Evolutionary conservation across 1,139 yeast genomes (phyloP).

Genomic region (Magnusiomyces ingens): DNA sequence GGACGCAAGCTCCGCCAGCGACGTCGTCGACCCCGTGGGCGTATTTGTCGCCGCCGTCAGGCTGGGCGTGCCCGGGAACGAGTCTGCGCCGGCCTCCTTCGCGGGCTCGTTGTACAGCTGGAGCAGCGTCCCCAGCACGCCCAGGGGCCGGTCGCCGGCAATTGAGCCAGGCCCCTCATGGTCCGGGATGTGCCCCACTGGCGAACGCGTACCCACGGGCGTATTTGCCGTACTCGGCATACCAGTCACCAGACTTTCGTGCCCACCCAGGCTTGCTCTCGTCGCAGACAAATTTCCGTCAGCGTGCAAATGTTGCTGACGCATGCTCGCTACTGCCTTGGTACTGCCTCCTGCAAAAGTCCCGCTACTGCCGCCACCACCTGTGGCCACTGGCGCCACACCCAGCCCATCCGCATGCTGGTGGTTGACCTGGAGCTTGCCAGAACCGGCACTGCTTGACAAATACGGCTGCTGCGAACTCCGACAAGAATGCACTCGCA

Average conservation of each 20-base stretch:
- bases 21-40: not conserved
- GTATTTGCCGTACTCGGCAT: conserved; percentile 7
- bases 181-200: not conserved
- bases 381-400: too few relatives aligned
- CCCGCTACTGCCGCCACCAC: not conserved
- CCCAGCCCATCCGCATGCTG: too few relatives aligned
- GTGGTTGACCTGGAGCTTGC: too few relatives aligned
- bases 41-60: conserved; percentile 4
- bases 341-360: not conserved
- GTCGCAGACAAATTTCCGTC: too few relatives aligned
- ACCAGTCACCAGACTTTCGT: not conserved
- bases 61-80: conserved; percentile 10
- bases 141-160: conserved; percentile 59
- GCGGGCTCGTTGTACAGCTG: conserved; percentile 46
- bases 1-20: conserved; percentile 5
- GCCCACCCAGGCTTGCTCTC: conserved; percentile 11
- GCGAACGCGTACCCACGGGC: not conserved
- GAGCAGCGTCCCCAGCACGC: conserved; percentile 71
- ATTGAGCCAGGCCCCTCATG: not conserved
- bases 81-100: not conserved
- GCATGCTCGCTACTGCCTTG: too few relatives aligned
- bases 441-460: too few relatives aligned
- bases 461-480: too few relatives aligned
- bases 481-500: conserved; percentile 14
- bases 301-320: too few relatives aligned